Conservation (phyloP, 768 basidiomycete species). For the Phanerochaete carnosa region DNA sequence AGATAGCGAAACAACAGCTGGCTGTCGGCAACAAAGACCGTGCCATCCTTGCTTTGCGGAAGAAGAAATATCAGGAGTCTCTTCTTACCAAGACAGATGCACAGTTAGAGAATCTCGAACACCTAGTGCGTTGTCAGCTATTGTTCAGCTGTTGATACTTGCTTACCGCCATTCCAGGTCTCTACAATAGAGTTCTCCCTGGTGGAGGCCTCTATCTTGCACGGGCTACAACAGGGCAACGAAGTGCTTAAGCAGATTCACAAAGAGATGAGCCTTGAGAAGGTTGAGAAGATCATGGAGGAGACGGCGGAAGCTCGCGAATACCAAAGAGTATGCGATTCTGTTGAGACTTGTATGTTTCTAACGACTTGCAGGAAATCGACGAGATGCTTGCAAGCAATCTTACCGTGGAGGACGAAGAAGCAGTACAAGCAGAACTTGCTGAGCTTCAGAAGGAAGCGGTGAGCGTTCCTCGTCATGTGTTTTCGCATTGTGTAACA, state of each 20-base stretch:
- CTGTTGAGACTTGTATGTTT: not conserved
- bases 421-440: conserved; percentile 86
- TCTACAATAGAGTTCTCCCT: conserved; percentile 96
- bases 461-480: conserved; percentile 34
- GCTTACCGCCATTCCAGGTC: conserved; percentile 51
- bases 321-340: conserved; percentile 70
- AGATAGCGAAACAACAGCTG: conserved; percentile 83
- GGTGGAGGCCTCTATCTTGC: conserved; percentile 87
- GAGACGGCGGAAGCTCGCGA: conserved; percentile 91
- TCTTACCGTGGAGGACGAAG: conserved; percentile 88
- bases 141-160: not conserved
- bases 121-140: conserved; percentile 55
- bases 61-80: conserved; percentile 91
- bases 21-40: conserved; percentile 80
- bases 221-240: conserved; percentile 91
- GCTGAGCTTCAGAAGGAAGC: conserved; percentile 59
- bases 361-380: conserved; percentile 68
- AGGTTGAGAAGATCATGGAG: conserved; percentile 90
- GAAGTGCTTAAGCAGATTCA: conserved; percentile 93
- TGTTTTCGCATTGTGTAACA: not conserved
- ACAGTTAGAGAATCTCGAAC: conserved; percentile 86
- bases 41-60: conserved; percentile 82
- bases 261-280: conserved; percentile 87
- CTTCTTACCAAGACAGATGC: conserved; percentile 84
- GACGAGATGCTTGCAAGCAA: conserved; percentile 80